Base-by-base conservation (phyloP, 495 filamentous ascomycete genomes). In the Opeltia flavorubescens region DNA sequence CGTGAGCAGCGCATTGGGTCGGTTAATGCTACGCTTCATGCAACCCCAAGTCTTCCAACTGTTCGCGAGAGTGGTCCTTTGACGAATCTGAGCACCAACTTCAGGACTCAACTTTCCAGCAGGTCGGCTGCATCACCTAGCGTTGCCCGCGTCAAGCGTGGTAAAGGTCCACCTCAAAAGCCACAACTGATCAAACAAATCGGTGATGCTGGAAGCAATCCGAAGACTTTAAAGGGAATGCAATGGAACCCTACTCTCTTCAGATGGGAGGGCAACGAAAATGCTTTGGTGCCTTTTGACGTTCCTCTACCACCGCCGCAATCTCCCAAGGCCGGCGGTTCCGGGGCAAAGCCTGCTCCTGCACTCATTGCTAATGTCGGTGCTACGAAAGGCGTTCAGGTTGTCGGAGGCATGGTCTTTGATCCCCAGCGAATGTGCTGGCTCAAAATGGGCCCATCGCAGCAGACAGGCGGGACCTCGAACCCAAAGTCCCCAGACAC, bases 201-300 rank as follows among this genome's bases (percentile, higher is more conserved):
- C 59, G 79, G 78, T 20, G 66, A 72, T 46, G 68, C 68, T 29
- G 69, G 74, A 31, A 73, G 75, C 35, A 74, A 74, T 50, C 59
- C 76, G 12, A 87, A 83, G 62, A 88, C 80, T 52, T 74, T 94
- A 47, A 87, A 91, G 55, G 91, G 88, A 44, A 98, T 98, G 91
- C 81, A 73, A 26, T 98, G 93, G 63, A 98, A 98, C 58, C 84
- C 91, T 1, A 59, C 62, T 13, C 80, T 80, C 1, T 88, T 80
- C 56, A 75, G 78, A 24, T 98, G 93, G 91, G 91, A 96, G 66
- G 91, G 91, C 31, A 98, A 98, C 54, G 91, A 96, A 59, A 87
- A 86, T 46, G 75, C 75, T 12, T 66, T 94, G 18, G 70, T 69
- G 33, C 76, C 78, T 9, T 96, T 96, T 59, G 85, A 91, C 25